These are phyloP conservation scores for Otatea glauca DNA, from an alignment of 176 grass and related monocot species.

Conservation along the genomic window DNA sequence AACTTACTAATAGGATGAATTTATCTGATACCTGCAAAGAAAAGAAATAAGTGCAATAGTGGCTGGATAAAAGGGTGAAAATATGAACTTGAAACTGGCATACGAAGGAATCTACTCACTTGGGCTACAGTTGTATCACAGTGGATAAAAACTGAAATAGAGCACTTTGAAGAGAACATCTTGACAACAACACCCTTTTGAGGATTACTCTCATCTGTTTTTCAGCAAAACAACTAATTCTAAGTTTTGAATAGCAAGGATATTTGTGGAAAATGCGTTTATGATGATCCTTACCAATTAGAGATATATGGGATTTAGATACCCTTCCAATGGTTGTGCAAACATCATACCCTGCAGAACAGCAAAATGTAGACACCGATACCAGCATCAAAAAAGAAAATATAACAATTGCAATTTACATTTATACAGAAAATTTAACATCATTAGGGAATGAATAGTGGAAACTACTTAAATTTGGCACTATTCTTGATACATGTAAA, in stretches of 20 bases:
- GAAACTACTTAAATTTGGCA: not conserved
- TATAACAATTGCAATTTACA: not conserved
- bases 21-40: slow-evolving; percentile 57
- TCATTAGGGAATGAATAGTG: slow-evolving; percentile 15
- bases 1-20: slow-evolving; percentile 68
- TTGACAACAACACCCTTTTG: slow-evolving; percentile 77
- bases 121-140: slow-evolving; percentile 72
- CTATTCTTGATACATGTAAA: not conserved
- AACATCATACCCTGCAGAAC: slow-evolving; percentile 77
- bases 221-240: slow-evolving; percentile 4
- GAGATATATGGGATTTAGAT: slow-evolving; percentile 57
- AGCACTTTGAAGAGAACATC: slow-evolving; percentile 79
- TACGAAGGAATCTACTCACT: slow-evolving; percentile 56
- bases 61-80: slow-evolving; percentile 19
- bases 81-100: slow-evolving; percentile 35
- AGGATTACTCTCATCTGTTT: slow-evolving; percentile 74
- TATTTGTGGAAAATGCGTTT: not conserved
- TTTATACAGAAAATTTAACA: slow-evolving; percentile 13
- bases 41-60: slow-evolving; percentile 18
- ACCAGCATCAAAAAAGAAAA: slow-evolving; percentile 32
- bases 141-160: slow-evolving; percentile 71
- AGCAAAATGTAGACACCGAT: slow-evolving; percentile 29
- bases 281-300: slow-evolving; percentile 67
- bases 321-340: slow-evolving; percentile 69
- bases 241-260: slow-evolving; percentile 33